Base-by-base conservation (phyloP, 805 yeast species). In the Saccharomycopsis sp. region DNA sequence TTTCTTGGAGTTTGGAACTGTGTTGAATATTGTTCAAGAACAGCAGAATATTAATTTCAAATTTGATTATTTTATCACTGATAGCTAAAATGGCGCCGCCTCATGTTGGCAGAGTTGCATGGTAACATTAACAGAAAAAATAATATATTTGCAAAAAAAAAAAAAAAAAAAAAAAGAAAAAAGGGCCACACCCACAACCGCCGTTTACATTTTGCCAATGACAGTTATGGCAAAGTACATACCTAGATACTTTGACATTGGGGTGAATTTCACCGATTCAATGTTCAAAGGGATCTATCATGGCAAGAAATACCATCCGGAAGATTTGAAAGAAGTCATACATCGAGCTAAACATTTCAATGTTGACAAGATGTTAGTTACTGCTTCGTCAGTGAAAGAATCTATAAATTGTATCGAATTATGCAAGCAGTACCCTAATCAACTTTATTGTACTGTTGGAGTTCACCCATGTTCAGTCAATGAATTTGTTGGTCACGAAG, bases 401-500 rank as follows among this genome's bases (percentile, higher is more conserved):
- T 77, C 89, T 17, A 55, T 59, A 28, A 65, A 68, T n/a, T 83
- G 88, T 5, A 60, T 85, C 14, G 71, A 69, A 13, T 56, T 89
- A 24, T 79, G 84, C 32, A 51, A 57, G 2, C 49, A 60, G 40
- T 61, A 64, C 45, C 64, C 65, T 3, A 57, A 56, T 7, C 47
- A 50, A 7, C 58, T 80, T 24, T 73, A 65, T 49, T 76, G 84
- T 20, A 93, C 98, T 0, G 89, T 80, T 1, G 98, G 99, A 9
- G 94, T 90, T 1, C 99, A 93, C 65, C 99, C 99, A 0, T 90
- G 98, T 62, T 69, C 82, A 14, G 95, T 88, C 0, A 60, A 60
- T 57, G 89, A 70, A 53, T 73, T 79, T 51, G 64, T 55, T 6
- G 54, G 59, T 27, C 33, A 52, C 11, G 60, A 61, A 35, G 20